These are phyloP conservation scores for Paramecium sexaurelia DNA, from an alignment of 73 alveolate species.

Conservation along the genomic window DNA sequence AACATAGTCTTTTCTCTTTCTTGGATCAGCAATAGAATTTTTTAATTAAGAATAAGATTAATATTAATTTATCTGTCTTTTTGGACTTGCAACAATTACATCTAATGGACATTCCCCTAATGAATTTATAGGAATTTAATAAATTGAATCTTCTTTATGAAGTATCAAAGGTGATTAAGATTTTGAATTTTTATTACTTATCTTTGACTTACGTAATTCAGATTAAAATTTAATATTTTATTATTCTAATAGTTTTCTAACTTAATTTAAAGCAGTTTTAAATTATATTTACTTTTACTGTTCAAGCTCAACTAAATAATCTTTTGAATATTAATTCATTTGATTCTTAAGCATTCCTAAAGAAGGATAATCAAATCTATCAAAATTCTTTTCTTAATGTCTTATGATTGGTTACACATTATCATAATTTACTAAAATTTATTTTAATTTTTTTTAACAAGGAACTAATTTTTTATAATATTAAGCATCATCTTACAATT, in stretches of 20 bases:
- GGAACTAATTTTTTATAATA: conserved; percentile 29
- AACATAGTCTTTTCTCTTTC: conserved; percentile 5
- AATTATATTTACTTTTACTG: not conserved
- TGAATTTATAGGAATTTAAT: not conserved
- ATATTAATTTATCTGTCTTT: not conserved
- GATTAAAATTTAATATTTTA: conserved; percentile 3
- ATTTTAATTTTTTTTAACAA: not conserved
- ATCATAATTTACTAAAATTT: not conserved
- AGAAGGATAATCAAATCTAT: conserved; percentile 11
- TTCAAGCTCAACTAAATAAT: conserved; percentile 12
- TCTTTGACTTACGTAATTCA: not conserved
- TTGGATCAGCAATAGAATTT: not conserved
- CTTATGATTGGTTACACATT: not conserved
- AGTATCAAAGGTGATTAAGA: not conserved
- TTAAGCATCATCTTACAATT: not conserved
- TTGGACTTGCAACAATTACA: conserved; percentile 40
- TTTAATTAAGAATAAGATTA: not conserved
- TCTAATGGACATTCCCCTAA: not conserved
- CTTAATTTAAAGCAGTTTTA: conserved; percentile 1
- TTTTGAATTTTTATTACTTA: conserved; percentile 1
- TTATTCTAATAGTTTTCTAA: not conserved
- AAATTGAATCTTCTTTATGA: not conserved
- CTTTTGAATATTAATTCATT: not conserved
- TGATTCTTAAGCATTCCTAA: not conserved
- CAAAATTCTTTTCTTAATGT: conserved; percentile 33